Evolutionary conservation across 2,329 filamentous ascomycete genomes (phyloP).

Genomic region (Exophiala aquamarina): DNA sequence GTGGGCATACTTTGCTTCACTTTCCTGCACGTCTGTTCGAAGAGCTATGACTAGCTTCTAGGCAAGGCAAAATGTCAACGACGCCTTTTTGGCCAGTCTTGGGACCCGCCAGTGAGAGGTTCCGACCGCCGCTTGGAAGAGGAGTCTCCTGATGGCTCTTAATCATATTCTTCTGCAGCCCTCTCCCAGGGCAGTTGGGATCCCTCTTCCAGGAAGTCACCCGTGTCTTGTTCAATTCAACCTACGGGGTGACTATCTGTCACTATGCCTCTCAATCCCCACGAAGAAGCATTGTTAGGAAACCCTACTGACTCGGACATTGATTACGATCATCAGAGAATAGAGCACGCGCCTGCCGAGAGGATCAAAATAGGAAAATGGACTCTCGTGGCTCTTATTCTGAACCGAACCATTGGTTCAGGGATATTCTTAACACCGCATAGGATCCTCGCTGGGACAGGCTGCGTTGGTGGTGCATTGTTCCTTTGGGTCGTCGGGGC

Average conservation of each 20-base stretch:
- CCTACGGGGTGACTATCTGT: neutral
- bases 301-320: slow-evolving; percentile 1
- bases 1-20: slow-evolving; percentile 1
- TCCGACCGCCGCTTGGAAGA: too few species aligned
- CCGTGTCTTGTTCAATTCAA: neutral
- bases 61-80: neutral
- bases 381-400: slow-evolving; percentile 10
- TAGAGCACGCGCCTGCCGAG: slow-evolving; percentile 4
- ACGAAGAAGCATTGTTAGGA: slow-evolving; percentile 6
- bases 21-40: neutral
- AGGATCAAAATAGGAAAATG: slow-evolving; percentile 6
- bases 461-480: slow-evolving; percentile 7
- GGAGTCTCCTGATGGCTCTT: neutral
- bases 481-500: slow-evolving; percentile 12
- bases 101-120: neutral
- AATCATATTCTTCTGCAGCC: too few species aligned
- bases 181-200: too few species aligned
- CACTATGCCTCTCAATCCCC: slow-evolving; percentile 5
- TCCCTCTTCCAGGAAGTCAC: neutral
- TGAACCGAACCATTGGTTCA: slow-evolving; percentile 11
- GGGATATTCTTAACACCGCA: slow-evolving; percentile 13
- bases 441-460: slow-evolving; percentile 11
- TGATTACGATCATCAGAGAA: slow-evolving; percentile 4
- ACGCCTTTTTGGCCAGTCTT: neutral
- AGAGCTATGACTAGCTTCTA: neutral